Base-by-base conservation (phyloP, 2,329 filamentous ascomycete species). In the Aspergillus transmontanensis region DNA sequence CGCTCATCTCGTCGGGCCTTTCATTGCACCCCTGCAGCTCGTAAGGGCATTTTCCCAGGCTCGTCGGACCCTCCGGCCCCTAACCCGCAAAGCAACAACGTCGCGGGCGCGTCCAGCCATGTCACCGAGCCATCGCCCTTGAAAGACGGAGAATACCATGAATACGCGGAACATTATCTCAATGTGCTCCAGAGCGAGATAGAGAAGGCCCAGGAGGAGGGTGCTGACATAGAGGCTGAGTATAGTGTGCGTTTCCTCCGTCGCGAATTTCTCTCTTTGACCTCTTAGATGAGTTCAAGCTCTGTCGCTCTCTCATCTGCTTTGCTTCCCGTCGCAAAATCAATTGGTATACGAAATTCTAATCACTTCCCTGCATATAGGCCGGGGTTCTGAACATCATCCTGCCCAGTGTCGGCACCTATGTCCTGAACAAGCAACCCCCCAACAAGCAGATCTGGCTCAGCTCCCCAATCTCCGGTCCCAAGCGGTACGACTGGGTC, bases 371-470 rank as follows among this genome's bases (percentile, higher is more conserved):
- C n/a, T 32, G 28, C 10, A n/a, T 46, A 28, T 43, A 97, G 94
- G 87, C 92, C 59, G 94, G 95, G 60, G 93, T 98, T 61, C 85
- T 98, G 70, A 93, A 89, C 66, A 84, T 98, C 72, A 84, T 82
- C 7, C 87, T 92, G 70, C 87, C 88, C 1, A 82, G 84, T 14
- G 83, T 87, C 57, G 93, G 94, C 66, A 94, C 88, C 34, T 99
- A 96, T 76, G 92, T 99, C 64, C 86, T 99, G 81, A 99, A 99
- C 86, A 99, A 99, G 80, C 95, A 99, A 79, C 95, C 95, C 0
- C 93, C 94, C 23, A 98, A 97, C 84, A 95, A 93, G 83, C 95
- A 90, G 76, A 97, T 99, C 75, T 99, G 95, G 95, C 87, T 98
- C 53, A 95, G 92, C 43, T 96, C 93, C 50, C 95, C 95, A 4